Evolutionary conservation across 176 grass and related monocot genomes (phyloP), one percentile per base, ranked within the genome.

Genomic region (Cenchrus purpureus): DNA sequence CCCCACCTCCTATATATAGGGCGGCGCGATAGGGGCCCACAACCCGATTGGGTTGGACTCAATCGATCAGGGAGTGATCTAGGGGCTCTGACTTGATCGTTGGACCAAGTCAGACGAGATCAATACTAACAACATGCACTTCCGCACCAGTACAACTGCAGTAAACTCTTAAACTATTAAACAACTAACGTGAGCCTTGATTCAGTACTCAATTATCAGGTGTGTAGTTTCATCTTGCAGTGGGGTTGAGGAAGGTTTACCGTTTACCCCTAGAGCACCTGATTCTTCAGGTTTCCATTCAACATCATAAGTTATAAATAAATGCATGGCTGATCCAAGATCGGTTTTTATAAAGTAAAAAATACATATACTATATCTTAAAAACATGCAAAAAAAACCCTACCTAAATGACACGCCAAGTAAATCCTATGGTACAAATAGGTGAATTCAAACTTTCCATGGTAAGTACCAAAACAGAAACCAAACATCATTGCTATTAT

Each of bases 331-430:
- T 68, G 71, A 68, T 49, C 51, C 28, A 52, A 76, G 59, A 43
- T 25, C 25, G 25, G 25, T 25, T 25, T 25, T 25, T 25, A 25
- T 31, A 67, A 68, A 68, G 0, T 54, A 65, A 22, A 68, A 67
- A 56, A 13, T 25, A 10, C 65, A 20, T 2, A 60, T 11, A 78
- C 32, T 88, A 13, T 65, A 57, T n/a, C 28, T 72, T 31, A 76
- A 43, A 28, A 75, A 13, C 85, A n/a, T 76, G 79, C 63, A 89
- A 59, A 25, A 57, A 52, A 37, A 77, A 59, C 25, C 25, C 32
- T 64, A 53, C 15, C 55, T 44, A 54, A 73, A 67, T n/a, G 44
- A 32, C 2, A 76, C 60, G 31, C 20, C 42, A 5, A 64, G 14
- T 81, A 55, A 57, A 63, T 57, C 55, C 43, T 83, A 49, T 73